Conservation (phyloP, 202 grass and related monocot genomes). For the Digitaria exilis region DNA sequence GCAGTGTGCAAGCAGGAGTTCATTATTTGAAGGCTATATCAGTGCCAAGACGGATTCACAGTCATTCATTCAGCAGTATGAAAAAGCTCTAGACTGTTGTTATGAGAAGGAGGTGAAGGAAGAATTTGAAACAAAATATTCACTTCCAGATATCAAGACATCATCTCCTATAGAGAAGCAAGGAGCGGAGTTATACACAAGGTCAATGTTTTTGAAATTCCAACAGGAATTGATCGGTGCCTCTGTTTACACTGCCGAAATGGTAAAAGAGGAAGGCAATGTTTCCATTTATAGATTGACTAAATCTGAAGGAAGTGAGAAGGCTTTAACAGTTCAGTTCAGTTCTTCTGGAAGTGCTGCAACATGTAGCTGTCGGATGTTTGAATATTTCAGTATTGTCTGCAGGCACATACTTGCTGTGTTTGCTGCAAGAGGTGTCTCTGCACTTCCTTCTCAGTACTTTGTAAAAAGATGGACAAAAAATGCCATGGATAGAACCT, state of each 20-base stretch:
- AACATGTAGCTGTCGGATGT: conserved; percentile 60
- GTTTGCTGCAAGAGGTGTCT: conserved; percentile 42
- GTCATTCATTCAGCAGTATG: conserved; percentile 66
- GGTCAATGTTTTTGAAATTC: conserved; percentile 63
- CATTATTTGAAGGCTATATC: conserved; percentile 56
- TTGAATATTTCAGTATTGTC: conserved; percentile 60
- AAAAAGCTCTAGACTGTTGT: conserved; percentile 57
- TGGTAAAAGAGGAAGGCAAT: conserved; percentile 39
- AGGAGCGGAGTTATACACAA: conserved; percentile 58
- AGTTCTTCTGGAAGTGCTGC: conserved; percentile 40
- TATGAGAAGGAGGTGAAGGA: conserved; percentile 70
- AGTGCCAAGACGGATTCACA: conserved; percentile 47
- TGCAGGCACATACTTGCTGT: conserved; percentile 64
- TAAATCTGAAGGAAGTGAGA: conserved; percentile 49
- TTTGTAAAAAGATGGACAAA: conserved; percentile 66
- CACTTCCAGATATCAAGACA: conserved; percentile 61
- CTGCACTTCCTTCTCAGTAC: conserved; percentile 59
- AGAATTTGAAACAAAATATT: conserved; percentile 68
- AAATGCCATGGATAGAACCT: conserved; percentile 53
- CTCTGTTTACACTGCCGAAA: conserved; percentile 46
- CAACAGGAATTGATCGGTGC: conserved; percentile 60
- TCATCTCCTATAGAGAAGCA: conserved; percentile 70
- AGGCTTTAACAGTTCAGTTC: conserved; percentile 44
- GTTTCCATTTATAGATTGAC: conserved; percentile 49
- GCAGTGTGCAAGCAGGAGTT: conserved; percentile 72